phyloP scores from a whole-genome alignment of 129 eudicot species.

The Tanacetum coccineum region DNA sequence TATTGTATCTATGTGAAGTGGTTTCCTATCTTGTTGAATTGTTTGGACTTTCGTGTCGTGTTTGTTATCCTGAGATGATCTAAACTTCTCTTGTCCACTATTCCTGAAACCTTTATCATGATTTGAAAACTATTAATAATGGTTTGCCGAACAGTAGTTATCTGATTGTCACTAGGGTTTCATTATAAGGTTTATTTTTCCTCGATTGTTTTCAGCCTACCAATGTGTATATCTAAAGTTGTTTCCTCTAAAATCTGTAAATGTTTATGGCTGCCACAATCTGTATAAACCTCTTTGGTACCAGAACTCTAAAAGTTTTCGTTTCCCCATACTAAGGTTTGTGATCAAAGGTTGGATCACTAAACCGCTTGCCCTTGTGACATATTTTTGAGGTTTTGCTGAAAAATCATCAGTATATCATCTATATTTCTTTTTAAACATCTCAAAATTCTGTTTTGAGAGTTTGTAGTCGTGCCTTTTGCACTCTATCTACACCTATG shows the following conservation, averaged over 20 bases:
- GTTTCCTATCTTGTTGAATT: not conserved
- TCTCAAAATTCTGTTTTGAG: not conserved
- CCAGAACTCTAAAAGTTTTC: not conserved
- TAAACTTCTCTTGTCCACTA: not conserved
- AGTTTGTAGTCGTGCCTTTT: no score
- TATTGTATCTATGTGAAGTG: not conserved
- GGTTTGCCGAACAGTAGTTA: not conserved
- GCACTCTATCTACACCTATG: no score
- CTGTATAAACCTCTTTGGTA: not conserved
- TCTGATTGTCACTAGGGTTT: not conserved
- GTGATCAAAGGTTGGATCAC: constrained; percentile 4
- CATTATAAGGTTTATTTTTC: not conserved
- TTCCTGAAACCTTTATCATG: not conserved
- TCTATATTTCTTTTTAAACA: not conserved
- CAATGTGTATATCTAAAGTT: not conserved
- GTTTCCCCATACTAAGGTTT: not conserved
- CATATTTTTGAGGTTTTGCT: not conserved
- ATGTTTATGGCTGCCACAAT: constrained; percentile 5
- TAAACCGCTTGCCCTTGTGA: not conserved
- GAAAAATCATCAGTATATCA: not conserved
- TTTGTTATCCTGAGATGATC: not conserved
- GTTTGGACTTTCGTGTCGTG: not conserved
- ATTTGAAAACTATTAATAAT: not conserved
- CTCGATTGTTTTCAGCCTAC: not conserved
- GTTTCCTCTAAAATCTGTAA: not conserved